phyloP scores from a whole-genome alignment of 2,329 filamentous ascomycete genomes.

The Clonostachys rosea region DNA sequence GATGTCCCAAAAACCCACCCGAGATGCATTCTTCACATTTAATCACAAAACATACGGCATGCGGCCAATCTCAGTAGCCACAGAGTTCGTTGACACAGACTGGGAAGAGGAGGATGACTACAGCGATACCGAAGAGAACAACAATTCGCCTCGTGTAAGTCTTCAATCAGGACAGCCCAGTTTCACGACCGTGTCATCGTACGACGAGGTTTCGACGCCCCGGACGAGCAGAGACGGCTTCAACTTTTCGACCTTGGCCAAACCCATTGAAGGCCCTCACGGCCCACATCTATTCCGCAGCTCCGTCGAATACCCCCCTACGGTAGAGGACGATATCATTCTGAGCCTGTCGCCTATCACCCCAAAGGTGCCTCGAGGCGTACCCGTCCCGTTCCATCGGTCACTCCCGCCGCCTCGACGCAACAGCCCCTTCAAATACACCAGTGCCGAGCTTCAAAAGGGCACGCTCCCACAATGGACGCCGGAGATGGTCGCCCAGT shows the following conservation, averaged over 20 bases:
- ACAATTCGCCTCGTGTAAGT: conserved; percentile 55
- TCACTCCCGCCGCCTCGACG: conserved; percentile 21
- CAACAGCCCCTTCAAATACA: conserved; percentile 52
- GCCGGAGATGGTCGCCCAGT: conserved; percentile 73
- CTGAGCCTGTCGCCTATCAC: conserved; percentile 72
- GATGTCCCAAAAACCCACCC: conserved; percentile 46
- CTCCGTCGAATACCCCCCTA: conserved; percentile 35
- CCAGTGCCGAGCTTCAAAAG: conserved; percentile 52
- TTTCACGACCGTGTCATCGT: conserved; percentile 82
- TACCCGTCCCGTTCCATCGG: conserved; percentile 9
- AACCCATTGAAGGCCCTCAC: conserved; percentile 71
- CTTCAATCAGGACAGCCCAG: conserved; percentile 68
- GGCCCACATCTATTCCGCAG: conserved; percentile 84
- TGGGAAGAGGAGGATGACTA: conserved; percentile 63
- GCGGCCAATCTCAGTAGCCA: conserved; percentile 66
- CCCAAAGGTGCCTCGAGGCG: conserved; percentile 49
- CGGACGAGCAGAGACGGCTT: conserved; percentile 60
- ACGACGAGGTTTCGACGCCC: conserved; percentile 79
- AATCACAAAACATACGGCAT: conserved; percentile 40
- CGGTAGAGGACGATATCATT: conserved; percentile 42
- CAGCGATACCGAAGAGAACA: conserved; percentile 56
- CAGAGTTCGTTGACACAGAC: conserved; percentile 76
- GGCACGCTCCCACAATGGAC: conserved; percentile 62
- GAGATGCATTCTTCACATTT: conserved; percentile 58
- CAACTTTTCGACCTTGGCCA: conserved; percentile 44